Evolutionary conservation across 179 eudicot species (phyloP).

Genomic region (Camellia oleifera): DNA sequence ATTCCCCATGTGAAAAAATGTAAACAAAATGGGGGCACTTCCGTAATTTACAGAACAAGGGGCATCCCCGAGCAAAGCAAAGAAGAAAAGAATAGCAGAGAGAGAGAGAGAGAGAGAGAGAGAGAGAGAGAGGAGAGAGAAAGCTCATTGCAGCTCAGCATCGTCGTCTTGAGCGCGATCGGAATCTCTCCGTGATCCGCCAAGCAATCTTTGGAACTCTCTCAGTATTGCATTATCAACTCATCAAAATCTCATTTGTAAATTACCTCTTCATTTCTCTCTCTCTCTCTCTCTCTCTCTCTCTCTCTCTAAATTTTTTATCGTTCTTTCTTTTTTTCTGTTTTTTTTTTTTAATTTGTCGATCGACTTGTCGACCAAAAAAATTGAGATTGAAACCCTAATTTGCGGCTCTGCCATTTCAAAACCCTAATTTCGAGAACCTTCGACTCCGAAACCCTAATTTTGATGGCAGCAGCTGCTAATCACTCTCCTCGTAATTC

Average conservation of each 20-base stretch:
- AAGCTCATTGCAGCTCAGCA: neutral
- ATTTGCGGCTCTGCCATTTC: neutral
- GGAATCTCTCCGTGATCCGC: constrained; percentile 1
- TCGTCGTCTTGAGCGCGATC: constrained; percentile 12
- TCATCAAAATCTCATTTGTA: neutral
- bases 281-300: neutral
- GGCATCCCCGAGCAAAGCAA: neutral
- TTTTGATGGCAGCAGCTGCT: constrained; percentile 12
- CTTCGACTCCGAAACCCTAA: neutral
- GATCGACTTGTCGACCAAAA: constrained; percentile 16
- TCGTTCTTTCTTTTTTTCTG: neutral
- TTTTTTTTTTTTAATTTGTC: constrained; percentile 1
- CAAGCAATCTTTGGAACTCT: constrained; percentile 11
- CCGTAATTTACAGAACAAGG: neutral
- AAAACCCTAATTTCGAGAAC: neutral
- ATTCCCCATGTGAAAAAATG: neutral
- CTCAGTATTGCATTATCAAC: neutral
- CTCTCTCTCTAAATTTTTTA: neutral
- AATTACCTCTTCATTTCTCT: neutral
- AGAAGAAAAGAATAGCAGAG: constrained; percentile 1
- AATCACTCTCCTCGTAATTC: constrained; percentile 16
- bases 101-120: constrained; percentile 17
- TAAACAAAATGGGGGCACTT: neutral
- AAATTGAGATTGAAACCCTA: neutral
- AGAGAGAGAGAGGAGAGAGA: constrained; percentile 14